A percentile compares a stretch with the other conserved stretches of the same genome.
Evolutionary conservation across 495 filamentous ascomycete genomes (phyloP).

Genomic region (Neurospora hispaniola): DNA sequence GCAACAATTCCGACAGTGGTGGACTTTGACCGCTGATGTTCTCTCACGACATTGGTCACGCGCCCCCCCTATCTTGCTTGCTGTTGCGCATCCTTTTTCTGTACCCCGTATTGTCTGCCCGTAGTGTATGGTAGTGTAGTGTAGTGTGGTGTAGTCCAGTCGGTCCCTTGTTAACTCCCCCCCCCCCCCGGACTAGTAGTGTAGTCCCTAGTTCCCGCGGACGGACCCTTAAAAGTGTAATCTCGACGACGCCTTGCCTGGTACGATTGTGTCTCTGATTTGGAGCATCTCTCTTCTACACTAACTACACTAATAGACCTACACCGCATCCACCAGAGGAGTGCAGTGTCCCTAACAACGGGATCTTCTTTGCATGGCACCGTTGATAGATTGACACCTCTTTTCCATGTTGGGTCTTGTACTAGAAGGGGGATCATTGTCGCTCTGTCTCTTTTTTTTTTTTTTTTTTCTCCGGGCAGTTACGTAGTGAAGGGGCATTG

Average conservation of each 20-base stretch:
- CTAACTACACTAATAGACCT: neutral
- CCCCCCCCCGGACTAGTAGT: neutral
- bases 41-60: neutral
- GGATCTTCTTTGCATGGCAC: neutral
- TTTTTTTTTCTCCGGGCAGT: neutral
- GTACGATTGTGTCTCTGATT: neutral
- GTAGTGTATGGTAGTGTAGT: too few relatives aligned
- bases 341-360: neutral
- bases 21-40: neutral
- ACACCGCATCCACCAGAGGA: neutral
- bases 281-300: neutral
- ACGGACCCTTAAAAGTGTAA: neutral
- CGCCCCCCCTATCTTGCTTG: neutral
- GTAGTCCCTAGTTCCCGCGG: neutral
- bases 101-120: neutral
- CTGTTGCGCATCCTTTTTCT: neutral
- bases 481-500: neutral
- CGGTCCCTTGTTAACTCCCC: neutral
- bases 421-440: neutral
- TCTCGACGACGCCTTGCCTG: neutral
- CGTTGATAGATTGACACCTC: neutral
- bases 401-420: neutral
- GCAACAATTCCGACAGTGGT: neutral
- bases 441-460: neutral
- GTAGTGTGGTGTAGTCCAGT: too few relatives aligned